Conservation (phyloP, 306 rosid genomes). For the Fragaria iinumae region DNA sequence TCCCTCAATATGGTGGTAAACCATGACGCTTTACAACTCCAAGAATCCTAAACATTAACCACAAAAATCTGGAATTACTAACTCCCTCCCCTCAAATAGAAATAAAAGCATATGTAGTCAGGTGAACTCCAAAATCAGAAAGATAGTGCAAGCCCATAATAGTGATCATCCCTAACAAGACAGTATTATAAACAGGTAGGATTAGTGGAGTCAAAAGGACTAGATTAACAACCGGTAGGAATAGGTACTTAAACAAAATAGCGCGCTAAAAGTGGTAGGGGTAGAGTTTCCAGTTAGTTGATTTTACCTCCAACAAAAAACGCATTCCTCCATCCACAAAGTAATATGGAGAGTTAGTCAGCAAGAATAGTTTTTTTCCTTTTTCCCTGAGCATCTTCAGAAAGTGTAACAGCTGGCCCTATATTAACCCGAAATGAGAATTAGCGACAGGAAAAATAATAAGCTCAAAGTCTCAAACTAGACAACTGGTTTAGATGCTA, state of each 20-base stretch:
- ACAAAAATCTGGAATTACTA: not conserved
- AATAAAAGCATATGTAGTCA: not conserved
- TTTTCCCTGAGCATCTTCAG: slow-evolving; percentile 83
- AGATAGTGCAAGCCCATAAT: not conserved
- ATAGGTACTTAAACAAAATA: not conserved
- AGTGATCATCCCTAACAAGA: not conserved
- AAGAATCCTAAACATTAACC: not conserved
- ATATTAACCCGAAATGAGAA: slow-evolving; percentile 26
- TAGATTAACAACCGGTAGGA: not conserved
- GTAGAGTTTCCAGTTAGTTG: slow-evolving; percentile 20
- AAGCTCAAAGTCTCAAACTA: slow-evolving; percentile 6
- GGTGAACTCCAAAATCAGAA: not conserved
- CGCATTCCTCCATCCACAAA: slow-evolving; percentile 98
- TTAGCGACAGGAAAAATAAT: slow-evolving; percentile 16
- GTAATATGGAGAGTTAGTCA: slow-evolving; percentile 89
- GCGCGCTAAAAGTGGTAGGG: slow-evolving; percentile 12
- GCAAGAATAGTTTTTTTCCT: slow-evolving; percentile 90
- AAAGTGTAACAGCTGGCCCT: slow-evolving; percentile 67
- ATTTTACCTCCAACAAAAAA: slow-evolving; percentile 76
- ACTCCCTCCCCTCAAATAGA: not conserved
- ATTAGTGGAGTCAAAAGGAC: not conserved
- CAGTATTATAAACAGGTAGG: not conserved
- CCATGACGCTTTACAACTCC: not conserved
- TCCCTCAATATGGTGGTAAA: not conserved
- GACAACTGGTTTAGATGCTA: slow-evolving; percentile 12